A percentile compares a stretch with the other conserved stretches of the same genome.
Evolutionary conservation across 495 filamentous ascomycete genomes (phyloP).

Genomic region (Viridothelium virens): DNA sequence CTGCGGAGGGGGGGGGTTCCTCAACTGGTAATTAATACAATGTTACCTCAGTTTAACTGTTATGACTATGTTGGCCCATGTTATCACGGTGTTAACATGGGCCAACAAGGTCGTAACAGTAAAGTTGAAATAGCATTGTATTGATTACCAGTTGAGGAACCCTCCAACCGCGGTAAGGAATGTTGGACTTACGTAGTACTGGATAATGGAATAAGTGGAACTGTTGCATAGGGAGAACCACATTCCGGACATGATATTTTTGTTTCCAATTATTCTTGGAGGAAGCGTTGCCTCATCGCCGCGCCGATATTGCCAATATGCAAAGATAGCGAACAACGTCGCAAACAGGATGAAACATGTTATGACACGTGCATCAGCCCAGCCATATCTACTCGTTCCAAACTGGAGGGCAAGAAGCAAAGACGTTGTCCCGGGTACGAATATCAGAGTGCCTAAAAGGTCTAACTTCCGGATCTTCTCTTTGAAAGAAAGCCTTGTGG

Average conservation of each 20-base stretch:
- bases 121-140: no score
- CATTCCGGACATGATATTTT: constrained; percentile 19
- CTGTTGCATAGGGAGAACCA: constrained; percentile 17
- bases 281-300: constrained; percentile 18
- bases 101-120: no score
- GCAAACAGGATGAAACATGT: constrained; percentile 14
- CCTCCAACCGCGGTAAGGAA: no score
- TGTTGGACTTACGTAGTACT: constrained; percentile 16
- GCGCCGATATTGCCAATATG: constrained; percentile 12
- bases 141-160: no score
- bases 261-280: constrained; percentile 17
- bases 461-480: constrained; percentile 19
- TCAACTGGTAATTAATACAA: no score
- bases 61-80: no score
- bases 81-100: no score
- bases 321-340: constrained; percentile 15
- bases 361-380: constrained; percentile 14
- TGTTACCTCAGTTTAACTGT: no score
- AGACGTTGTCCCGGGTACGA: constrained; percentile 19
- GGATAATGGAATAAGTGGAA: constrained; percentile 4
- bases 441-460: constrained; percentile 17
- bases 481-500: constrained; percentile 13
- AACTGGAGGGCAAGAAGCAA: constrained; percentile 22
- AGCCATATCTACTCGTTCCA: constrained; percentile 21
- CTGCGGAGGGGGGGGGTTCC: no score